These are phyloP conservation scores for Uronychia setigera DNA, from an alignment of 73 alveolate species.

Conservation along the genomic window DNA sequence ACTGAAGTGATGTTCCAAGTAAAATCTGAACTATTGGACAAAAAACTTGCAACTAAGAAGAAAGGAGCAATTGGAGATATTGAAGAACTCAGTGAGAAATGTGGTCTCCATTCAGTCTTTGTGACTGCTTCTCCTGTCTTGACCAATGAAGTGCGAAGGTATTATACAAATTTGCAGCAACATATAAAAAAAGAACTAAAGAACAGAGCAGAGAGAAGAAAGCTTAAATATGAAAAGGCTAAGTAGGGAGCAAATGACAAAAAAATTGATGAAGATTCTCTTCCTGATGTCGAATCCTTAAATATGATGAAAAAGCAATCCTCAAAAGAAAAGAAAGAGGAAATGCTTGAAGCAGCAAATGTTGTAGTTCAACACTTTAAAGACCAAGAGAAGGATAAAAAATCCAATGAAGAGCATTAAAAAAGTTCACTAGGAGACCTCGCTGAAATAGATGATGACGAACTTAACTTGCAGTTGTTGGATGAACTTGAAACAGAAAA, in stretches of 20 bases:
- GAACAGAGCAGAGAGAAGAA: slow-evolving; percentile 36
- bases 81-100: slow-evolving; percentile 33
- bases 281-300: neutral
- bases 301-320: slow-evolving; percentile 25
- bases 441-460: slow-evolving; percentile 24
- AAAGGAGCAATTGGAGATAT: too few species aligned
- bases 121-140: slow-evolving; percentile 81
- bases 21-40: neutral
- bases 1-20: slow-evolving; percentile 55
- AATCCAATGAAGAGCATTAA: slow-evolving; percentile 33
- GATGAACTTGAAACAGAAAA: slow-evolving; percentile 67
- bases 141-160: slow-evolving; percentile 78
- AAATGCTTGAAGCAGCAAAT: slow-evolving; percentile 21
- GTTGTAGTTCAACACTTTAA: slow-evolving; percentile 1
- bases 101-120: slow-evolving; percentile 53
- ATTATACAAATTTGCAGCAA: slow-evolving; percentile 49
- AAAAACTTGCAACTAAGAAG: neutral
- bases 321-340: slow-evolving; percentile 10
- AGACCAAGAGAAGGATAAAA: slow-evolving; percentile 19
- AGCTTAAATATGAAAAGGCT: slow-evolving; percentile 23
- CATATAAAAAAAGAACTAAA: slow-evolving; percentile 23
- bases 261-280: slow-evolving; percentile 5
- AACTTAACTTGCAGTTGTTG: slow-evolving; percentile 57
- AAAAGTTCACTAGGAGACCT: slow-evolving; percentile 13
- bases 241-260: slow-evolving; percentile 14